Conservation (phyloP, 805 yeast genomes). For the Hanseniaspora lachancei region DNA sequence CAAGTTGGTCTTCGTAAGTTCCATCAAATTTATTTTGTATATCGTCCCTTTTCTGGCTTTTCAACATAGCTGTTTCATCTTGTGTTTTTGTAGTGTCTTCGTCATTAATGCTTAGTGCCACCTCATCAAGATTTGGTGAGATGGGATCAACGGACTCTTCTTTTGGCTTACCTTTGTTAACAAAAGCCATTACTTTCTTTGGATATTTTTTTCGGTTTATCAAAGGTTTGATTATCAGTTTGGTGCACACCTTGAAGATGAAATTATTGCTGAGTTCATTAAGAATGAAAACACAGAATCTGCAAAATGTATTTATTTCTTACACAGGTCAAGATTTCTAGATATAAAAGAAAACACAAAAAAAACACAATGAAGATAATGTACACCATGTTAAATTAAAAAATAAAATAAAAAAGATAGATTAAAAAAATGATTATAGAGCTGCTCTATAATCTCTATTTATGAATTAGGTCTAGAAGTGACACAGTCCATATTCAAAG, state of each 20-base stretch:
- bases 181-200: too few relatives aligned
- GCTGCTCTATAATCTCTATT: neutral
- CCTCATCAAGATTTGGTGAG: neutral
- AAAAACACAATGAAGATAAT: neutral
- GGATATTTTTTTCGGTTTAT: neutral
- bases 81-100: neutral
- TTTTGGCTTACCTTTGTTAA: neutral
- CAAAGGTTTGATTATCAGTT: neutral
- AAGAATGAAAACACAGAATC: too few relatives aligned
- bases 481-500: neutral
- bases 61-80: neutral
- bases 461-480: neutral
- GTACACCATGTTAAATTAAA: too few relatives aligned
- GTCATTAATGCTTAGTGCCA: neutral
- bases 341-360: neutral
- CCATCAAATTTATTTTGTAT: neutral
- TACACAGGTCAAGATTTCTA: too few relatives aligned
- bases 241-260: neutral
- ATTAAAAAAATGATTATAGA: neutral
- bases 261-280: neutral
- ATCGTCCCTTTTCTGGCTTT: neutral
- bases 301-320: too few relatives aligned
- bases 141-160: neutral
- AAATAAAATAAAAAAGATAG: too few relatives aligned
- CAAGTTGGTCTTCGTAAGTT: neutral